Conservation (phyloP, 805 yeast species). For the Blastobotrys attinorum region DNA sequence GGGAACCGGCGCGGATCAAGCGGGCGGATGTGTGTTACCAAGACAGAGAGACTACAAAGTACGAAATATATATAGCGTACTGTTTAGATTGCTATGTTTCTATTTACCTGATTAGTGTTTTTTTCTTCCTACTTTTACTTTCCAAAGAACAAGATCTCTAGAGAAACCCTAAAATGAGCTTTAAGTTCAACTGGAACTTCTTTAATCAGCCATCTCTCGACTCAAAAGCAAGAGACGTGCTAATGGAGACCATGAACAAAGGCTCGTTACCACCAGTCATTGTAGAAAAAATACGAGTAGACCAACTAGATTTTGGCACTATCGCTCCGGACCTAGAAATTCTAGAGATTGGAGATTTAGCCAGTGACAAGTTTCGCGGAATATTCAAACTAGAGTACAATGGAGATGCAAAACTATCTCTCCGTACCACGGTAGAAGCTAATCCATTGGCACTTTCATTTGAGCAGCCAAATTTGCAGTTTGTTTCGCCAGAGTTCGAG, state of each 20-base stretch:
- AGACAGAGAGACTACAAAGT: too few species aligned
- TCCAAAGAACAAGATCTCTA: too few species aligned
- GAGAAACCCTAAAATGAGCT: constrained; percentile 27
- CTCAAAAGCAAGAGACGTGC: constrained; percentile 42
- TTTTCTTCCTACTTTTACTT: too few species aligned
- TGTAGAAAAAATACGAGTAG: constrained; percentile 43
- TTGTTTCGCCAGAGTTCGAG: constrained; percentile 21
- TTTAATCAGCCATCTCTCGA: constrained; percentile 57
- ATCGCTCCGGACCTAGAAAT: constrained; percentile 67
- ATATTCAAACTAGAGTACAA: constrained; percentile 67
- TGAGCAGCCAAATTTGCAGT: constrained; percentile 27
- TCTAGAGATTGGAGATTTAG: constrained; percentile 69
- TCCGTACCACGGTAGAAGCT: constrained; percentile 70
- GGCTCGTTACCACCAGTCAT: constrained; percentile 26
- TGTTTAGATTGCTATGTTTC: too few species aligned
- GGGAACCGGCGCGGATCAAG: too few species aligned
- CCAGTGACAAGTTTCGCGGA: constrained; percentile 42
- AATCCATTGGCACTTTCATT: constrained; percentile 41
- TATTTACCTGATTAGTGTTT: too few species aligned
- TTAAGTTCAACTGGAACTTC: constrained; percentile 70
- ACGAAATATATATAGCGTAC: too few species aligned
- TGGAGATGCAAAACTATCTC: constrained; percentile 66
- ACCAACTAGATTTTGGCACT: constrained; percentile 65
- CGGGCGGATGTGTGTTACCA: too few species aligned
- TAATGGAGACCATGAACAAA: constrained; percentile 27